phyloP scores from a whole-genome alignment of 1,284 basidiomycete species.

The Rhizoctonia solani region DNA sequence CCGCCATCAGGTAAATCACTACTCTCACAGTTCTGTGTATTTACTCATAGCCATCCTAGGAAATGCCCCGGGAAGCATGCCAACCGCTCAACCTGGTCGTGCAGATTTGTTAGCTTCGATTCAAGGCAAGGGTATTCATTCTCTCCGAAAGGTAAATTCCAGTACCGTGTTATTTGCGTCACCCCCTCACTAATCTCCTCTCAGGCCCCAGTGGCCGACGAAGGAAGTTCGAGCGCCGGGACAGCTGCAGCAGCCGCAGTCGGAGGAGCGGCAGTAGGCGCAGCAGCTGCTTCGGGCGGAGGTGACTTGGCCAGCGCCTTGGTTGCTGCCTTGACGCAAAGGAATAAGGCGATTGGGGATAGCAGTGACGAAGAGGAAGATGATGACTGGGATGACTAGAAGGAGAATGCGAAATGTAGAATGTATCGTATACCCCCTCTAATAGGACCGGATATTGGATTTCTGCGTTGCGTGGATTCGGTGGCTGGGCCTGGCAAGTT shows the following conservation, averaged over 20 bases:
- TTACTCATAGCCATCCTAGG: too few relatives aligned
- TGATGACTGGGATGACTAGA: slow-evolving; percentile 83
- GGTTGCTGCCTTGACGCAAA: slow-evolving; percentile 67
- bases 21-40: slow-evolving; percentile 4
- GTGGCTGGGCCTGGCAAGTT: too few relatives aligned
- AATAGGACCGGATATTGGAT: too few relatives aligned
- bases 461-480: too few relatives aligned
- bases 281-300: slow-evolving; percentile 50
- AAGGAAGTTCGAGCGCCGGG: slow-evolving; percentile 25
- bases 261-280: slow-evolving; percentile 50
- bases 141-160: slow-evolving; percentile 66
- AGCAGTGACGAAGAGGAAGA: slow-evolving; percentile 86
- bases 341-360: slow-evolving; percentile 90
- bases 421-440: too few relatives aligned
- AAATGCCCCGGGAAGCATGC: slow-evolving; percentile 10
- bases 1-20: slow-evolving; percentile 40
- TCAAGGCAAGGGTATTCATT: slow-evolving; percentile 69
- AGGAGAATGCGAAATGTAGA: too few relatives aligned
- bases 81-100: slow-evolving; percentile 50
- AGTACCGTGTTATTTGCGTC: slow-evolving; percentile 36
- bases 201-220: slow-evolving; percentile 33
- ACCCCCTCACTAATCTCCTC: slow-evolving; percentile 47
- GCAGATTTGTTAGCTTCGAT: slow-evolving; percentile 67
- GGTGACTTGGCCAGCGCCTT: slow-evolving; percentile 67
- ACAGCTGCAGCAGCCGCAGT: slow-evolving; percentile 52